Percentiles rank a stretch among this genome's conserved stretches.
phyloP scores from a whole-genome alignment of 1,284 basidiomycete genomes.

The Rhodotorula sp. region DNA sequence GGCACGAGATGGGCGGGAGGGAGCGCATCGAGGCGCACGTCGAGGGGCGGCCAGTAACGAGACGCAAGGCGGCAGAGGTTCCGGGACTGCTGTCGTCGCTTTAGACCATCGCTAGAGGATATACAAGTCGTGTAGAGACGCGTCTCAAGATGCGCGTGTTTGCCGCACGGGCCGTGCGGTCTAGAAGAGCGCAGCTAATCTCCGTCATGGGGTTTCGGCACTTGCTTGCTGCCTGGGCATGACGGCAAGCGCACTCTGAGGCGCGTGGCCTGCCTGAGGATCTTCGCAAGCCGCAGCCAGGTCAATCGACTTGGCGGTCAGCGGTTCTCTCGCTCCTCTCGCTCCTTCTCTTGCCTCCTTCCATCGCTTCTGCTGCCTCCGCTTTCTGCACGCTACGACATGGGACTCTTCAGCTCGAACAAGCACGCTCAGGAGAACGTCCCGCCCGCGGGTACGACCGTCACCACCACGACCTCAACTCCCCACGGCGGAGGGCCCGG shows the following conservation, averaged over 20 bases:
- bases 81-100: background rate
- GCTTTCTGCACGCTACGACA: background rate
- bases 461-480: background rate
- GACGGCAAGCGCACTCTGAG: too few species aligned
- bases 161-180: background rate
- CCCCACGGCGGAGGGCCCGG: background rate
- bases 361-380: background rate
- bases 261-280: too few species aligned
- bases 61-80: background rate
- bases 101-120: too few species aligned
- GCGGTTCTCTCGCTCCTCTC: background rate
- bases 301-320: too few species aligned
- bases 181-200: background rate
- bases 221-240: too few species aligned
- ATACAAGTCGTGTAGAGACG: too few species aligned
- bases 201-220: too few species aligned
- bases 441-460: background rate
- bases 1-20: slow-evolving; percentile 55
- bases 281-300: too few species aligned
- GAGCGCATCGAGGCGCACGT: background rate
- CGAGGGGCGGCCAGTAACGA: background rate
- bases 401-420: background rate
- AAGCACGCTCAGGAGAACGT: background rate
- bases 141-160: too few species aligned
- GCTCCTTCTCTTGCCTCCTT: background rate